Conservation (phyloP, 495 filamentous ascomycete genomes). For the Cercophora sp. region DNA sequence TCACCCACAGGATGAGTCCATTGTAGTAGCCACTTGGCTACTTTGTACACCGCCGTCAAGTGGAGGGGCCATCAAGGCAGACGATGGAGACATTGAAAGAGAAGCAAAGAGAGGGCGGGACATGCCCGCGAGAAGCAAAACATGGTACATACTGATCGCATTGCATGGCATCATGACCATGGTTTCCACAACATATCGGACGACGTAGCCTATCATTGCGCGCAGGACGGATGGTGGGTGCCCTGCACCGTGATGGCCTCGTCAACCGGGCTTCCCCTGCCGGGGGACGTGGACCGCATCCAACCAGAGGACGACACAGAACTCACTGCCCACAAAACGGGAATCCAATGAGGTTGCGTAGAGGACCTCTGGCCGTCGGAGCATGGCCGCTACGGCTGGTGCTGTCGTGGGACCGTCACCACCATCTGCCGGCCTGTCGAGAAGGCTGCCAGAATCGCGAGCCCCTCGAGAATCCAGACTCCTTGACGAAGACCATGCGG, state of each 20-base stretch:
- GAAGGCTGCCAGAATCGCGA: too few species aligned
- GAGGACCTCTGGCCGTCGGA: background rate
- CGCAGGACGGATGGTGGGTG: slow-evolving; percentile 1
- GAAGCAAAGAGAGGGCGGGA: background rate
- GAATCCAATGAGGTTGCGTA: slow-evolving; percentile 17
- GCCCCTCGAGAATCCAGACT: too few species aligned
- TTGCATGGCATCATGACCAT: background rate
- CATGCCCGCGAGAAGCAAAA: too few species aligned
- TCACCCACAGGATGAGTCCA: too few species aligned
- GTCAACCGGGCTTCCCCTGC: slow-evolving; percentile 15
- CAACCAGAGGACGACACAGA: background rate
- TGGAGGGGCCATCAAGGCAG: too few species aligned
- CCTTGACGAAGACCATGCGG: too few species aligned
- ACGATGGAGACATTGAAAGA: too few species aligned
- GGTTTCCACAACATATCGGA: background rate
- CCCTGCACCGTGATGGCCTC: slow-evolving; percentile 7
- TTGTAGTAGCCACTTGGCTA: too few species aligned
- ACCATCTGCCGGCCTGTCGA: slow-evolving; percentile 3
- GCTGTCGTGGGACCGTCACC: background rate
- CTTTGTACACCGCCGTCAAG: too few species aligned
- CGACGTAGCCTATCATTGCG: background rate
- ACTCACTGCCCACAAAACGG: slow-evolving; percentile 10
- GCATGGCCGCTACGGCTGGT: slow-evolving; percentile 8
- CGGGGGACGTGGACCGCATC: slow-evolving; percentile 6
- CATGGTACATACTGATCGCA: too few species aligned